These are phyloP conservation scores for Talaromyces thailandensis DNA, from an alignment of 495 filamentous ascomycete species.

Conservation along the genomic window DNA sequence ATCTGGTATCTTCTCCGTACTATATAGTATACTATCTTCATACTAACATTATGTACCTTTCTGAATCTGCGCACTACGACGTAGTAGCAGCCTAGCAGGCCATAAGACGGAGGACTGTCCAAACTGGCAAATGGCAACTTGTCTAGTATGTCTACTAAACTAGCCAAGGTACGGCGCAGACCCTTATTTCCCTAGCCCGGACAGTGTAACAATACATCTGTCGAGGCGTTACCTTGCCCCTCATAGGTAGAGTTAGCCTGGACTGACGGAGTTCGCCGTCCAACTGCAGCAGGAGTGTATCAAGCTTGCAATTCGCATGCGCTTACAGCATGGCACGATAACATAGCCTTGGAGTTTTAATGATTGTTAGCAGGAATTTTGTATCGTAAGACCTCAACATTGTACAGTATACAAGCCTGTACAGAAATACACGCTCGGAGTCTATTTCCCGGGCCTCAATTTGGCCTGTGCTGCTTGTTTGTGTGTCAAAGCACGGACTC, in stretches of 20 bases:
- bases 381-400: background rate
- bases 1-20: background rate
- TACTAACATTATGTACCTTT: too few relatives aligned
- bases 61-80: background rate
- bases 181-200: background rate
- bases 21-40: too few relatives aligned
- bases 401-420: background rate
- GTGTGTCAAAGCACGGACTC: background rate
- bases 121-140: background rate
- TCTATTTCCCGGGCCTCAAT: background rate
- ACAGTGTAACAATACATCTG: background rate
- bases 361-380: too few relatives aligned
- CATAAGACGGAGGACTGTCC: background rate
- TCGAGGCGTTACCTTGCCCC: background rate
- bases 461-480: background rate
- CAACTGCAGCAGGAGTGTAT: too few relatives aligned
- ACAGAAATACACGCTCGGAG: background rate
- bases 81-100: background rate
- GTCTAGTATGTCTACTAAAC: background rate
- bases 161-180: background rate
- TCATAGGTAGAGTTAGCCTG: background rate
- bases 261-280: background rate
- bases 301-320: background rate
- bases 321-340: background rate
- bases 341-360: too few relatives aligned